These are phyloP conservation scores for Echinochloa phyllopogon DNA, from an alignment of 176 grass and related monocot species.

Conservation along the genomic window DNA sequence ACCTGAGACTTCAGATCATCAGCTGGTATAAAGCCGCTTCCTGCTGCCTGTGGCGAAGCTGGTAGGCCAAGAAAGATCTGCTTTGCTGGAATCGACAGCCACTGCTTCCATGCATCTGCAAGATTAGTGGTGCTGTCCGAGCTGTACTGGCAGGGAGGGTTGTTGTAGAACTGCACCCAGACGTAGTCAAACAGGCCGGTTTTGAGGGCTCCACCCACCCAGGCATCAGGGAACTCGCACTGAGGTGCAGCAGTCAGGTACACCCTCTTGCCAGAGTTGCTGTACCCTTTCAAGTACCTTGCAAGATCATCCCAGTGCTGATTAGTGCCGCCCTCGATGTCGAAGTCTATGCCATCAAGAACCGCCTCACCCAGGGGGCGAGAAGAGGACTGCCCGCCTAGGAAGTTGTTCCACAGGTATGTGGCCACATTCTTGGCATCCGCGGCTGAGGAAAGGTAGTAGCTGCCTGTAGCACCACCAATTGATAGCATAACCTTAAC, in stretches of 20 bases:
- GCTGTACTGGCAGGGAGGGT: constrained; percentile 52
- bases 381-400: constrained; percentile 45
- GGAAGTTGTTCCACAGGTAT: constrained; percentile 57
- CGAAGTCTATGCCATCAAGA: constrained; percentile 58
- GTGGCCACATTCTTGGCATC: constrained; percentile 43
- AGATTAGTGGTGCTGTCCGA: constrained; percentile 31
- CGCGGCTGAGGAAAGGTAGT: constrained; percentile 41
- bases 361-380: constrained; percentile 41
- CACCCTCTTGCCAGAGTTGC: constrained; percentile 42
- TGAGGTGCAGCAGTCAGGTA: constrained; percentile 57
- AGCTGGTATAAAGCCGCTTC: constrained; percentile 61
- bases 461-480: constrained; percentile 37
- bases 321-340: constrained; percentile 64
- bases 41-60: constrained; percentile 53
- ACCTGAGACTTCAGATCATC: constrained; percentile 55
- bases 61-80: constrained; percentile 61
- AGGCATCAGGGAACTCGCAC: constrained; percentile 59
- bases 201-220: constrained; percentile 45
- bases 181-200: constrained; percentile 58
- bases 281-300: constrained; percentile 56
- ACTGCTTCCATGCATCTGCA: constrained; percentile 54
- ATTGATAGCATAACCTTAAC: constrained; percentile 74
- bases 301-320: constrained; percentile 73
- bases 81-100: constrained; percentile 39
- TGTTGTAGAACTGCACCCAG: constrained; percentile 59